These are phyloP conservation scores for Pichia heedii DNA, from an alignment of 805 yeast genomes.

Conservation along the genomic window DNA sequence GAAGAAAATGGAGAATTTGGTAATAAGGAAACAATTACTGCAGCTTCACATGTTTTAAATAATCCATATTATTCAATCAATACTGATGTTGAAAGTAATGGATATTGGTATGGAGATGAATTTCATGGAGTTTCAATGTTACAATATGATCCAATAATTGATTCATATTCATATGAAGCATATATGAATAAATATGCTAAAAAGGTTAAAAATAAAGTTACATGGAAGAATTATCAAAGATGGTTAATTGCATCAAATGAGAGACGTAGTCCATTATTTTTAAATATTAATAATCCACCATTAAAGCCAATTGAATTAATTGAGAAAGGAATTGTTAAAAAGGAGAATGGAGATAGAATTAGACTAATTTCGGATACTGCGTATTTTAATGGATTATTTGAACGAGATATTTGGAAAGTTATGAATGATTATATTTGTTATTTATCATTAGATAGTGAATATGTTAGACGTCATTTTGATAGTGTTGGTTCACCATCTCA, in stretches of 20 bases:
- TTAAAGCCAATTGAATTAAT: conserved; percentile 26
- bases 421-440: conserved; percentile 27
- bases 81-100: conserved; percentile 38
- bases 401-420: conserved; percentile 22
- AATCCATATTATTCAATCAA: conserved; percentile 39
- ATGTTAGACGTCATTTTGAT: conserved; percentile 20
- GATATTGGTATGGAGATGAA: conserved; percentile 30
- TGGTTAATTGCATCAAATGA: conserved; percentile 19
- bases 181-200: conserved; percentile 16
- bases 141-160: conserved; percentile 42
- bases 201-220: conserved; percentile 11
- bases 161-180: conserved; percentile 22
- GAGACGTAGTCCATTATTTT: conserved; percentile 21
- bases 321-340: conserved; percentile 19
- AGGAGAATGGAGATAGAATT: conserved; percentile 26
- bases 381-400: conserved; percentile 16
- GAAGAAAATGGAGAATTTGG: conserved; percentile 35
- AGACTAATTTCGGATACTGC: conserved; percentile 20
- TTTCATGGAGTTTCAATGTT: conserved; percentile 46
- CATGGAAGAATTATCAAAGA: conserved; percentile 12
- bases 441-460: conserved; percentile 20
- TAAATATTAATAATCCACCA: conserved; percentile 27
- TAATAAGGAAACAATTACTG: conserved; percentile 44
- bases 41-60: conserved; percentile 37
- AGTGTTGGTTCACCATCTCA: conserved; percentile 11